phyloP scores from a whole-genome alignment of 768 basidiomycete species.

The Agaricus bisporus region DNA sequence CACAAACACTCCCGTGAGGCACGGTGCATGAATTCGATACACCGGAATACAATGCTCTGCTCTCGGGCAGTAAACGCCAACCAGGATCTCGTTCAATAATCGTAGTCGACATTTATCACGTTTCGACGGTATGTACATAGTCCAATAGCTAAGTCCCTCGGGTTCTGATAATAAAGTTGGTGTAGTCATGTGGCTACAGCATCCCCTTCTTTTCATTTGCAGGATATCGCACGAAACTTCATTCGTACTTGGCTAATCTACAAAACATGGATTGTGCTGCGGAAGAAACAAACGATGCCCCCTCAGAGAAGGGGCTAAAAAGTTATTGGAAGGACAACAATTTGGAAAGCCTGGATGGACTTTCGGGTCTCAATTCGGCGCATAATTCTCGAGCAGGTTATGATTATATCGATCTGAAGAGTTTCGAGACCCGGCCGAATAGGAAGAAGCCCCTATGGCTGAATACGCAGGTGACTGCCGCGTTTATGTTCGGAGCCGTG shows the following conservation, averaged over 20 bases:
- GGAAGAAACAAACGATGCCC: slow-evolving; percentile 8
- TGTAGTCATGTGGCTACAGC: slow-evolving; percentile 53
- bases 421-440: background rate
- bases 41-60: slow-evolving; percentile 41
- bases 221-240: slow-evolving; percentile 40
- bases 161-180: background rate
- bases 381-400: slow-evolving; percentile 5
- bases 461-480: background rate
- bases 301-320: slow-evolving; percentile 36
- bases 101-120: slow-evolving; percentile 50
- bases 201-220: slow-evolving; percentile 50
- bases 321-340: slow-evolving; percentile 46
- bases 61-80: slow-evolving; percentile 38
- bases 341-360: slow-evolving; percentile 41
- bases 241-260: slow-evolving; percentile 26
- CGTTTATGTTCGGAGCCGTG: background rate
- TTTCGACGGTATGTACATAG: slow-evolving; percentile 23
- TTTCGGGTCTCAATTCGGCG: slow-evolving; percentile 35
- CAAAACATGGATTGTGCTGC: slow-evolving; percentile 31
- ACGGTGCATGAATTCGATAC: slow-evolving; percentile 53
- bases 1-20: slow-evolving; percentile 24
- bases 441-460: background rate
- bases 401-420: slow-evolving; percentile 3
- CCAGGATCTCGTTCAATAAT: slow-evolving; percentile 53
- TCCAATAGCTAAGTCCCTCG: background rate